Evolutionary conservation across 352 stramenopile species (phyloP), one percentile per base, ranked within the genome.

Genomic region (Pythium sp.): DNA sequence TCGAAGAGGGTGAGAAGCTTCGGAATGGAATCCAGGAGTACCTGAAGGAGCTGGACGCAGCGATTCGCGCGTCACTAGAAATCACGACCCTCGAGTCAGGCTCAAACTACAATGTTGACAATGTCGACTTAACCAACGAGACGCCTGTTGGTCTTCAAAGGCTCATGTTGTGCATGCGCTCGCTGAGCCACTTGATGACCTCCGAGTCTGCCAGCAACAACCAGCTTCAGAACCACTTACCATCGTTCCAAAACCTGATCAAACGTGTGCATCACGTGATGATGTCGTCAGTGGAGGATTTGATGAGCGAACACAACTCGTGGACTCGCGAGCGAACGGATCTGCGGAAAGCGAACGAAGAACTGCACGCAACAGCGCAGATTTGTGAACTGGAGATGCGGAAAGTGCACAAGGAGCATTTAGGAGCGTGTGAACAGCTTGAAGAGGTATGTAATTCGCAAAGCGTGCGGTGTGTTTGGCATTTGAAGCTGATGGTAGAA

Each of bases 251-350:
- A 30, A 57, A 71, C 8, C 2, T 68, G 30, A 38, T 76, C 0
- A 22, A 71, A 1, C 43, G 28, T 4, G 20, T 74, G 15, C 43
- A 57, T 2, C 15, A 3, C 7, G n/a, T 30, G 22, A 38, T 71
- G 7, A 12, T 3, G 2, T 20, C 34, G 0, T 28, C 72, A 8
- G 28, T 61, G 8, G 53, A 20, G 0, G 59, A 78, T 30, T 28
- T 80, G 1, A 62, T 68, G 18, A 54, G 20, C 7, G 46, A 68
- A 8, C 38, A 72, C n/a, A 64, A 57, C 8, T 86, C 80, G 1
- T 89, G 80, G 78, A 20, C 58, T n/a, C 67, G 72, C 1, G 78
- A 89, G 30, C 75, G 75, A 5, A 41, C 54, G 6, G 77, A 85
- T 41, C 47, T 87, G 15, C 30, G 76, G 0, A 65, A 65, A 3